phyloP scores from a whole-genome alignment of 495 filamentous ascomycete genomes.

The Talaromyces proteolyticus region DNA sequence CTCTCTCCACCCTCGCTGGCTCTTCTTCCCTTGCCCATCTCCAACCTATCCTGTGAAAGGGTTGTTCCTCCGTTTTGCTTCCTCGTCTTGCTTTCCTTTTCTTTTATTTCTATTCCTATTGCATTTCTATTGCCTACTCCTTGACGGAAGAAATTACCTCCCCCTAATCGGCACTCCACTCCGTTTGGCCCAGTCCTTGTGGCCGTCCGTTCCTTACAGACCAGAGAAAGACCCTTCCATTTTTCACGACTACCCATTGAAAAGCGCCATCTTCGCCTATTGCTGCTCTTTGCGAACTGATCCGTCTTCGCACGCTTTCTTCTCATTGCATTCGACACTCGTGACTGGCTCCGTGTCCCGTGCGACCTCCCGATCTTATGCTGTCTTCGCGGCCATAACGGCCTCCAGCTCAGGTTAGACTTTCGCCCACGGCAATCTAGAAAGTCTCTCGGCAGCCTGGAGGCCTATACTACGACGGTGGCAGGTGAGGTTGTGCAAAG shows the following conservation, averaged over 20 bases:
- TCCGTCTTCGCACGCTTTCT: too few relatives aligned
- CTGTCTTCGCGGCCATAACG: conserved; percentile 24
- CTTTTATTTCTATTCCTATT: conserved; percentile 9
- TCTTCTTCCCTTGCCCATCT: conserved; percentile 38
- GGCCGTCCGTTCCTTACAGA: conserved; percentile 43
- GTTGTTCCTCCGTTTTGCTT: conserved; percentile 22
- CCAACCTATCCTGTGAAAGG: not conserved
- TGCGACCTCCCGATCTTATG: conserved; percentile 18
- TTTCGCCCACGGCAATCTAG: not conserved
- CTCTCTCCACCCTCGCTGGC: conserved; percentile 40
- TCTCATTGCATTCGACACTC: too few relatives aligned
- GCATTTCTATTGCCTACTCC: not conserved
- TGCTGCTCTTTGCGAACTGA: too few relatives aligned
- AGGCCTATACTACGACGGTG: conserved; percentile 1
- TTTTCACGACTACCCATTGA: too few relatives aligned
- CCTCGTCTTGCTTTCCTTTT: conserved; percentile 6
- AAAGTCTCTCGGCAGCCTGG: conserved; percentile 8
- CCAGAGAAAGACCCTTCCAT: too few relatives aligned
- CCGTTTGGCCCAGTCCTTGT: conserved; percentile 33
- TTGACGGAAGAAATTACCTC: conserved; percentile 6
- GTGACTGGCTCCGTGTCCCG: not conserved
- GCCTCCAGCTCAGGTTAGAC: conserved; percentile 24
- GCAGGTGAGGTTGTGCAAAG: too few relatives aligned
- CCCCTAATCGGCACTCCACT: conserved; percentile 3
- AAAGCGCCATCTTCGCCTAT: too few relatives aligned